Evolutionary conservation across 306 rosid genomes (phyloP).

Genomic region (Senna tora): DNA sequence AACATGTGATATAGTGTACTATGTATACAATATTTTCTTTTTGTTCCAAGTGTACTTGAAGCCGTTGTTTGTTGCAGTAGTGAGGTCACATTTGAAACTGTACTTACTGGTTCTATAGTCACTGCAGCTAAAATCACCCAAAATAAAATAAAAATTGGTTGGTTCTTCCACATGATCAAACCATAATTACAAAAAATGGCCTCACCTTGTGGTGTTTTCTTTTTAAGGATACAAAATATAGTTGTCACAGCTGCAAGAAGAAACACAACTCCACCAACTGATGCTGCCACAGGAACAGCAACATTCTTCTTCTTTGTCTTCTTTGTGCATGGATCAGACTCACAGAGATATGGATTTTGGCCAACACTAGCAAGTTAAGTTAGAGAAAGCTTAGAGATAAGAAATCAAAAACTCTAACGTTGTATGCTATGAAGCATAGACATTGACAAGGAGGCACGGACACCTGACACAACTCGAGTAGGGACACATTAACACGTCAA

Average conservation of each 20-base stretch:
- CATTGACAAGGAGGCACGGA: no score
- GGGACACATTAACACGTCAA: no score
- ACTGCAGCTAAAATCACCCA: background rate
- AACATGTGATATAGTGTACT: no score
- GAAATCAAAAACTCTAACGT: no score
- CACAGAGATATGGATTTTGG: conserved; percentile 48
- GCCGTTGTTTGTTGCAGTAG: no score
- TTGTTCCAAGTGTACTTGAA: no score
- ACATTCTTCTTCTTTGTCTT: conserved; percentile 24
- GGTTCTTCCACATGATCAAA: background rate
- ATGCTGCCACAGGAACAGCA: conserved; percentile 41
- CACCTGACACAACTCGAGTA: no score
- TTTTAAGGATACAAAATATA: conserved; percentile 25
- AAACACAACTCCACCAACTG: conserved; percentile 41
- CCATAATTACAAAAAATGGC: background rate
- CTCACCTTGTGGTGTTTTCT: conserved; percentile 33
- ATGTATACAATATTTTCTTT: no score
- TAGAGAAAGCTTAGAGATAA: background rate
- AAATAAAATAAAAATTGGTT: background rate
- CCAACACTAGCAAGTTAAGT: conserved; percentile 39
- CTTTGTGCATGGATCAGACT: conserved; percentile 25
- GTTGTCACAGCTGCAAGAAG: conserved; percentile 23
- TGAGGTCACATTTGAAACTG: background rate
- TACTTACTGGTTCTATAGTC: background rate
- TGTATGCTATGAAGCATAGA: no score